These are phyloP conservation scores for Xylaria sp. DNA, from an alignment of 2,329 filamentous ascomycete species.

Conservation along the genomic window DNA sequence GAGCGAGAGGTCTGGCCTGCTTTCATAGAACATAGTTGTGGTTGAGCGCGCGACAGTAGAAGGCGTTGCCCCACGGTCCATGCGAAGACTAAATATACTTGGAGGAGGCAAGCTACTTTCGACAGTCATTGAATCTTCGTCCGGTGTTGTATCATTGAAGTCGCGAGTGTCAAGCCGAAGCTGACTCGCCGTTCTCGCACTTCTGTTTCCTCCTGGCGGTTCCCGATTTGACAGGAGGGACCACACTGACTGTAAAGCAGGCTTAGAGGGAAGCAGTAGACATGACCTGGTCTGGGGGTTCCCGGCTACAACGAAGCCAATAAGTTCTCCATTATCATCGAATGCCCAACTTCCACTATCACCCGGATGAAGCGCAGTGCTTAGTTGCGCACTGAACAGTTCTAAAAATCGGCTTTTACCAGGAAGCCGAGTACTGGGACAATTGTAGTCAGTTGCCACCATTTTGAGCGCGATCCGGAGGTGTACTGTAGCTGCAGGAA, in stretches of 20 bases:
- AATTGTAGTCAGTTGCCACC: no score
- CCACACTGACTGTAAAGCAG: background rate
- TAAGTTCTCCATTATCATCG: background rate
- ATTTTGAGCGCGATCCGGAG: no score
- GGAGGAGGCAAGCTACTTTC: conserved; percentile 15
- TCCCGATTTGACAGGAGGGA: conserved; percentile 2
- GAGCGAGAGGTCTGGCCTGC: background rate
- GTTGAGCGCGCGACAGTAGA: conserved; percentile 3
- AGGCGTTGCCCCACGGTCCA: conserved; percentile 7
- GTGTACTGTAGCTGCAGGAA: no score
- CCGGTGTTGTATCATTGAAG: no score
- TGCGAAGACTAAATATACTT: conserved; percentile 18
- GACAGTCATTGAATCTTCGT: conserved; percentile 17
- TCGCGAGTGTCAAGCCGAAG: no score
- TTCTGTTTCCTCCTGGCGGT: no score
- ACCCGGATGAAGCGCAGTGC: conserved; percentile 5
- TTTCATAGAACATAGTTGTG: background rate
- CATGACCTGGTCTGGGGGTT: conserved; percentile 15
- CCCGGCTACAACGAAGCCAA: conserved; percentile 24
- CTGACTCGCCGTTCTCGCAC: background rate
- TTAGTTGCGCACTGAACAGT: conserved; percentile 12
- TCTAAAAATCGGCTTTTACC: conserved; percentile 16
- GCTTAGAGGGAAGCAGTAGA: conserved; percentile 12
- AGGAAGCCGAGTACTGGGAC: conserved; percentile 18
- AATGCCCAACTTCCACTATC: conserved; percentile 28